phyloP scores from a whole-genome alignment of 352 stramenopile genomes.

The Phytophthora pini region DNA sequence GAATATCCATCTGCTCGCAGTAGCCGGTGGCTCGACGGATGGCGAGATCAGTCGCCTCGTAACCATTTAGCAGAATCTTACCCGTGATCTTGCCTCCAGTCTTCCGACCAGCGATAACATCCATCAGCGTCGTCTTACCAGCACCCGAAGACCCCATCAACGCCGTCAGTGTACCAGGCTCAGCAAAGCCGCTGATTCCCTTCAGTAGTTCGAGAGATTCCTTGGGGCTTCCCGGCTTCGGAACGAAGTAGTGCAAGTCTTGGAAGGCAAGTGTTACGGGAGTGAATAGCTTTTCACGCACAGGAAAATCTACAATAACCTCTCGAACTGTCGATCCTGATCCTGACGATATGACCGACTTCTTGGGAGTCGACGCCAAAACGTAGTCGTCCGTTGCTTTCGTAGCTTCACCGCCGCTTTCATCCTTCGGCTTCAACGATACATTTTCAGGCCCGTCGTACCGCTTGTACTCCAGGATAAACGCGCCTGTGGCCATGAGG shows the following conservation, averaged over 20 bases:
- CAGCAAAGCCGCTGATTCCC: slow-evolving; percentile 47
- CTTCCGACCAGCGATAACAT: slow-evolving; percentile 21
- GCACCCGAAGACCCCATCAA: slow-evolving; percentile 83
- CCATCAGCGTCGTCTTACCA: slow-evolving; percentile 18
- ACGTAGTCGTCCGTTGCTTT: slow-evolving; percentile 16
- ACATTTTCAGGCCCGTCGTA: slow-evolving; percentile 34
- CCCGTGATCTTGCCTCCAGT: slow-evolving; percentile 67
- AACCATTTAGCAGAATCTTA: slow-evolving; percentile 55
- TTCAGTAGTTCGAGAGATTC: slow-evolving; percentile 57
- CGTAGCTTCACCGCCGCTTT: background rate
- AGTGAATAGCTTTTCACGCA: slow-evolving; percentile 23
- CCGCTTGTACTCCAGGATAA: slow-evolving; percentile 45
- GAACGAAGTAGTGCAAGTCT: slow-evolving; percentile 45
- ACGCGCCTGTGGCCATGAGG: slow-evolving; percentile 27
- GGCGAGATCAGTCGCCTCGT: slow-evolving; percentile 44
- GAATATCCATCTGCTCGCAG: slow-evolving; percentile 84
- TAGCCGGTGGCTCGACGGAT: slow-evolving; percentile 54
- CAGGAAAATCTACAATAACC: background rate
- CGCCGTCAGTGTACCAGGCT: slow-evolving; percentile 74
- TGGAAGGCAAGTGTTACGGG: slow-evolving; percentile 42
- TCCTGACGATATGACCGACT: no score
- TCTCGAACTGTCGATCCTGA: no score
- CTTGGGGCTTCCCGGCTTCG: slow-evolving; percentile 34
- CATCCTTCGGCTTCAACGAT: slow-evolving; percentile 14
- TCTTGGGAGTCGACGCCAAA: no score